Conservation (phyloP, 345 rosid species). For the Microthlaspi erraticum region DNA sequence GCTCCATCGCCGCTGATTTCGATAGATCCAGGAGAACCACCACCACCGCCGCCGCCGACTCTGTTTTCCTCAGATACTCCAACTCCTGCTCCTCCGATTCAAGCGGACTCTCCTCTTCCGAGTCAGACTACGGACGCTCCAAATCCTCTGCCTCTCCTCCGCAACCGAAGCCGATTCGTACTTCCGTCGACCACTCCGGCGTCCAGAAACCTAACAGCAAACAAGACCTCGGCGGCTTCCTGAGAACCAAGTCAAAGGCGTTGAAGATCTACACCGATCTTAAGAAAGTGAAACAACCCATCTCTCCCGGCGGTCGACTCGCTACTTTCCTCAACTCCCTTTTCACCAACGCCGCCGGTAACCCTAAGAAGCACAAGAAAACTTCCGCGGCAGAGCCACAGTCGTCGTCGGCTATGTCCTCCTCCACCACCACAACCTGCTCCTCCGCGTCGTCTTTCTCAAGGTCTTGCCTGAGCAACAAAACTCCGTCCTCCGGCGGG, state of each 20-base stretch:
- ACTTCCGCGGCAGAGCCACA: constrained; percentile 39
- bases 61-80: constrained; percentile 51
- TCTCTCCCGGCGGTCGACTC: constrained; percentile 85
- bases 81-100: constrained; percentile 80
- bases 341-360: constrained; percentile 54
- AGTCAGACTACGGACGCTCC: constrained; percentile 56
- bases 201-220: constrained; percentile 46
- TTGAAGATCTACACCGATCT: constrained; percentile 80
- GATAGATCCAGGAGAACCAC: constrained; percentile 37
- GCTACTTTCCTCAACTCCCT: constrained; percentile 83
- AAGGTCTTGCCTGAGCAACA: constrained; percentile 85
- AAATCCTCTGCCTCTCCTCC: constrained; percentile 33
- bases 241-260: constrained; percentile 78
- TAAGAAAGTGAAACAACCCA: constrained; percentile 83
- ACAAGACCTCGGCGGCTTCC: constrained; percentile 52
- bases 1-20: constrained; percentile 54
- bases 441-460: constrained; percentile 89
- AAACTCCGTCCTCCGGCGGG: constrained; percentile 52
- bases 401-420: constrained; percentile 36
- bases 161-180: constrained; percentile 58
- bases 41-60: constrained; percentile 26
- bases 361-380: constrained; percentile 55
- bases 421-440: constrained; percentile 50
- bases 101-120: constrained; percentile 79
- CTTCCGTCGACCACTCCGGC: constrained; percentile 46